phyloP scores from a whole-genome alignment of 345 rosid species.

The Isatis tinctoria region DNA sequence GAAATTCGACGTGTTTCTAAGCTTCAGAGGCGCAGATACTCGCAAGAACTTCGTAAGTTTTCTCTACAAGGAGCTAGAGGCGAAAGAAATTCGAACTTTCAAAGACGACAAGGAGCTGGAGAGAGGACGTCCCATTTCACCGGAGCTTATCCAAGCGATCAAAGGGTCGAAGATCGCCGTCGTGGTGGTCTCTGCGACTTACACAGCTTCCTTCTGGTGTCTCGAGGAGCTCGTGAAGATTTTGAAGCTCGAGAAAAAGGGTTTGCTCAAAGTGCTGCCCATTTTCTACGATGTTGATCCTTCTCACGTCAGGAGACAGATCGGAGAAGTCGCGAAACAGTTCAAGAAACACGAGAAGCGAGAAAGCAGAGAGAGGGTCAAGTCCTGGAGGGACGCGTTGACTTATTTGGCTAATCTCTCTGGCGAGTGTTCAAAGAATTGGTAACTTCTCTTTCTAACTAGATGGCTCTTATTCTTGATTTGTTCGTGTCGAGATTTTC shows the following conservation, averaged over 20 bases:
- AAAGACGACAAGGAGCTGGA: constrained; percentile 23
- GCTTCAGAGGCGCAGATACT: constrained; percentile 37
- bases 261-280: constrained; percentile 22
- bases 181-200: constrained; percentile 30
- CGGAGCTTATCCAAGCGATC: constrained; percentile 30
- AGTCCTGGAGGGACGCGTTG: constrained; percentile 29
- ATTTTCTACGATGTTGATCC: constrained; percentile 34
- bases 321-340: constrained; percentile 21
- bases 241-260: background rate
- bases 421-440: constrained; percentile 29
- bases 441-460: constrained; percentile 4
- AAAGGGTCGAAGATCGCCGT: constrained; percentile 25
- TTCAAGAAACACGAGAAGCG: constrained; percentile 33
- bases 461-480: constrained; percentile 1
- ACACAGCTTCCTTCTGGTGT: constrained; percentile 24
- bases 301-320: constrained; percentile 16
- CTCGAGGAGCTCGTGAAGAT: constrained; percentile 29
- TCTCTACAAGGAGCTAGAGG: constrained; percentile 4
- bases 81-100: constrained; percentile 24
- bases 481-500: background rate
- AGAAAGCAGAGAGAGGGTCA: constrained; percentile 3
- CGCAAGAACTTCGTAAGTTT: constrained; percentile 32
- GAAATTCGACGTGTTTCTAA: constrained; percentile 30
- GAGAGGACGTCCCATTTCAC: constrained; percentile 28
- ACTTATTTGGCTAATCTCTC: constrained; percentile 16